Conservation (phyloP, 768 basidiomycete species). For the Phallus indusiatus region DNA sequence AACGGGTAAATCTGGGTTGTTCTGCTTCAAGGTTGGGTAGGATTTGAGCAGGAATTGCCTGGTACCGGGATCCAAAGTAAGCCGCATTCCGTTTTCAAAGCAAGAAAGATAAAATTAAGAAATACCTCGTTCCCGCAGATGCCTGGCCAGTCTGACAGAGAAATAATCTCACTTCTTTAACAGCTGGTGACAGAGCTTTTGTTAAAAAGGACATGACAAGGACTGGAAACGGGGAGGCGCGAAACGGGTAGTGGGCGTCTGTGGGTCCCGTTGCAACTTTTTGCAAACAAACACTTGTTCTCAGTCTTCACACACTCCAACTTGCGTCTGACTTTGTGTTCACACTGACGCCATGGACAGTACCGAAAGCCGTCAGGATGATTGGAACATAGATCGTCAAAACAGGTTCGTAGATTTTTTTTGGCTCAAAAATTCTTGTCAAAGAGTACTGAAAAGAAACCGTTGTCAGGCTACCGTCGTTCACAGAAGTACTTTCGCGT, state of each 20-base stretch:
- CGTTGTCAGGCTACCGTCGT: conserved; percentile 55
- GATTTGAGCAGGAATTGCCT: conserved; percentile 74
- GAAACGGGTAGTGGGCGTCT: conserved; percentile 5
- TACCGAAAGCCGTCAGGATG: conserved; percentile 53
- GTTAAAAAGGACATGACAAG: conserved; percentile 51
- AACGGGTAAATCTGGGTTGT: conserved; percentile 81
- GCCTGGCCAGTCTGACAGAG: conserved; percentile 69
- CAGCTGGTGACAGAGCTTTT: conserved; percentile 64
- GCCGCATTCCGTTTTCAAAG: neutral
- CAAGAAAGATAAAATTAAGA: neutral
- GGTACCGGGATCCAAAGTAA: neutral
- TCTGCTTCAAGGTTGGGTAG: conserved; percentile 67
- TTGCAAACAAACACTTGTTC: conserved; percentile 6
- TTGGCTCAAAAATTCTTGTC: neutral
- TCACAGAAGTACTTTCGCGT: conserved; percentile 84
- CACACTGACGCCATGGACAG: conserved; percentile 34
- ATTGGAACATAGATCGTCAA: conserved; percentile 61
- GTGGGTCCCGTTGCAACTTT: neutral
- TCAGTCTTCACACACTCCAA: conserved; percentile 2
- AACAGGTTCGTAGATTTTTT: conserved; percentile 26
- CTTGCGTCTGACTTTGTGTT: neutral
- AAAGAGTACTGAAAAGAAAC: neutral
- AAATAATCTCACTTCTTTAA: conserved; percentile 73
- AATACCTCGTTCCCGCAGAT: conserved; percentile 72
- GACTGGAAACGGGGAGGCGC: conserved; percentile 9